Evolutionary conservation across 2,329 filamentous ascomycete genomes (phyloP).

Genomic region (Talaromyces amestolkiae): DNA sequence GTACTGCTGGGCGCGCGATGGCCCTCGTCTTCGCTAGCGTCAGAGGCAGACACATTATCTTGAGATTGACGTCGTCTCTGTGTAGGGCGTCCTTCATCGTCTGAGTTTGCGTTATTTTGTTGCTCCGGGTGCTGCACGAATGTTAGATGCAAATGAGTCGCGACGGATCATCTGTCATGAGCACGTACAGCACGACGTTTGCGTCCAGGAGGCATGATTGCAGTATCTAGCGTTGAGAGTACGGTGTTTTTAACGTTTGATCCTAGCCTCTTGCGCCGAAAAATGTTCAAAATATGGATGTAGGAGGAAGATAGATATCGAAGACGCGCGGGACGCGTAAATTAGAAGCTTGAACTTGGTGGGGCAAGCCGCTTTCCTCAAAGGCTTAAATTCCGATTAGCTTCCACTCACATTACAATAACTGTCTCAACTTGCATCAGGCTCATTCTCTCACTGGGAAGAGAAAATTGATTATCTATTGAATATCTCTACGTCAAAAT

Average conservation of each 20-base stretch:
- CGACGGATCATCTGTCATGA: background rate
- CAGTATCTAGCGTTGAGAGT: background rate
- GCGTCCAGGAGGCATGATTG: slow-evolving; percentile 19
- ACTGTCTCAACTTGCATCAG: background rate
- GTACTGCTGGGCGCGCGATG: slow-evolving; percentile 30
- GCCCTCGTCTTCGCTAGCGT: slow-evolving; percentile 21
- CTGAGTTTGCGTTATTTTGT: slow-evolving; percentile 25
- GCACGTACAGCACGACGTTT: slow-evolving; percentile 22
- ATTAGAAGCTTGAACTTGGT: slow-evolving; percentile 1
- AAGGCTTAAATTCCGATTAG: background rate
- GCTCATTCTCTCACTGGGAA: background rate
- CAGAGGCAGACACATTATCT: slow-evolving; percentile 19
- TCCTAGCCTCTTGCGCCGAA: background rate
- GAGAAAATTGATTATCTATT: background rate
- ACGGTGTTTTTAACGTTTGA: background rate
- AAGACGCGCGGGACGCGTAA: slow-evolving; percentile 14
- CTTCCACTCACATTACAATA: background rate
- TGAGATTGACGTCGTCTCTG: slow-evolving; percentile 15
- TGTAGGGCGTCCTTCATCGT: slow-evolving; percentile 1
- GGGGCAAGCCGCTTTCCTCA: background rate
- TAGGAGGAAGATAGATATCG: background rate
- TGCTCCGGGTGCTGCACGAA: background rate
- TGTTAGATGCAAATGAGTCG: background rate
- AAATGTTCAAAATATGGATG: background rate
- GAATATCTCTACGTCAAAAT: background rate